Conservation (phyloP, 192 early-diverging fungal genomes). For the Entomortierella beljakovae region DNA sequence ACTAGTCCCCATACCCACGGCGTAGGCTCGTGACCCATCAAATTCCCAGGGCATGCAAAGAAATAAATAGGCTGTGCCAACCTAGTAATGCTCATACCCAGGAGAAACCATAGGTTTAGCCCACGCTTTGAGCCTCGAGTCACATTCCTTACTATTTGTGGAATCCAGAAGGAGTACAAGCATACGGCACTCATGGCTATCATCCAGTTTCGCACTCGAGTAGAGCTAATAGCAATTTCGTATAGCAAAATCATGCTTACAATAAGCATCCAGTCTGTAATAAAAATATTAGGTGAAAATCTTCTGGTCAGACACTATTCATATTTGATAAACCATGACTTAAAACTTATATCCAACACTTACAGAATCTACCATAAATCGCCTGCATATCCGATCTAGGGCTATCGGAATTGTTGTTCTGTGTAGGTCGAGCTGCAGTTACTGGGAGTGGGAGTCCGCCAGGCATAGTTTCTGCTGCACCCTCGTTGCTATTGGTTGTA, state of each 20-base stretch:
- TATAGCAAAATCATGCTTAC: constrained; percentile 73
- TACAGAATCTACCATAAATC: constrained; percentile 72
- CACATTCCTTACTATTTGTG: constrained; percentile 82
- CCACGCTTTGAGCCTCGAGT: constrained; percentile 70
- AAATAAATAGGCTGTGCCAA: constrained; percentile 70
- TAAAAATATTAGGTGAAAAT: neutral
- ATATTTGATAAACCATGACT: neutral
- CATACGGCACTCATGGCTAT: constrained; percentile 56
- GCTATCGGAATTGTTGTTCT: constrained; percentile 29
- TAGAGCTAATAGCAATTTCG: constrained; percentile 61
- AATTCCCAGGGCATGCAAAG: constrained; percentile 68
- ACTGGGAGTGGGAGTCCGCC: constrained; percentile 47
- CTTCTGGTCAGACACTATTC: too few species aligned
- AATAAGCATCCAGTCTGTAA: constrained; percentile 67
- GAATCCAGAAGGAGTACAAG: constrained; percentile 82
- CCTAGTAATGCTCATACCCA: constrained; percentile 67
- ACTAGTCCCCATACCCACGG: constrained; percentile 65
- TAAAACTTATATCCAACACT: constrained; percentile 5
- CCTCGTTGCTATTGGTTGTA: neutral
- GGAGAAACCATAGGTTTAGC: constrained; percentile 66
- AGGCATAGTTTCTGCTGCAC: constrained; percentile 32
- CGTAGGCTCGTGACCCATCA: constrained; percentile 63
- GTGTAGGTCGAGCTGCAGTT: constrained; percentile 27
- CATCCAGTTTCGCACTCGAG: constrained; percentile 59
- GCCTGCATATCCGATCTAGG: constrained; percentile 57